Conservation (phyloP, 2,329 filamentous ascomycete genomes). For the Pestalotiopsis sp. region DNA sequence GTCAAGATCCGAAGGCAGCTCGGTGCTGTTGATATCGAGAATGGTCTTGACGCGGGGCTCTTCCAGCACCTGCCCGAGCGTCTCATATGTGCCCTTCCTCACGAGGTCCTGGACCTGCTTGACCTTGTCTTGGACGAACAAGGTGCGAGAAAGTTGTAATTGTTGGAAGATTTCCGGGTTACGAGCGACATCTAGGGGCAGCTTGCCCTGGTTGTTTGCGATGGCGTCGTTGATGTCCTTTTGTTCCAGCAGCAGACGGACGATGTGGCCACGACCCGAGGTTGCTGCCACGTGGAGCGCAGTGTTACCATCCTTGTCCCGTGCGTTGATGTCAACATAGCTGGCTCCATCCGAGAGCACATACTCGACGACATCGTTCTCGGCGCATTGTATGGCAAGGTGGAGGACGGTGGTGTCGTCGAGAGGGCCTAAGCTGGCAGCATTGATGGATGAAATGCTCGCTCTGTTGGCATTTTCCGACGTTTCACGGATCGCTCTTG, state of each 20-base stretch:
- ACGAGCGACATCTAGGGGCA: slow-evolving; percentile 84
- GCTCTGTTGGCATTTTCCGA: slow-evolving; percentile 52
- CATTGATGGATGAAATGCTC: slow-evolving; percentile 58
- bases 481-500: slow-evolving; percentile 77
- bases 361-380: slow-evolving; percentile 89
- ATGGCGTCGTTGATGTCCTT: slow-evolving; percentile 86
- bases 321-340: slow-evolving; percentile 80
- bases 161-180: slow-evolving; percentile 96
- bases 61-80: slow-evolving; percentile 77
- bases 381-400: slow-evolving; percentile 92
- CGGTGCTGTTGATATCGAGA: slow-evolving; percentile 88
- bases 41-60: slow-evolving; percentile 84
- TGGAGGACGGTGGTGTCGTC: slow-evolving; percentile 91
- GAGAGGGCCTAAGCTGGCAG: slow-evolving; percentile 46
- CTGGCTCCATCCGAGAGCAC: slow-evolving; percentile 76
- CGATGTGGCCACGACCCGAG: slow-evolving; percentile 78
- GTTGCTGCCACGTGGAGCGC: slow-evolving; percentile 85
- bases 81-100: slow-evolving; percentile 70
- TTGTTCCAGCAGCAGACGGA: slow-evolving; percentile 81
- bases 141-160: slow-evolving; percentile 83
- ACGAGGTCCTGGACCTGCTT: slow-evolving; percentile 83
- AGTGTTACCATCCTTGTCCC: slow-evolving; percentile 93
- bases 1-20: slow-evolving; percentile 78
- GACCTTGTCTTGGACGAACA: slow-evolving; percentile 87
- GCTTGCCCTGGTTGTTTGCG: slow-evolving; percentile 80